Evolutionary conservation across 1,139 yeast genomes (phyloP).

Genomic region (Martiniozyma asiatica): DNA sequence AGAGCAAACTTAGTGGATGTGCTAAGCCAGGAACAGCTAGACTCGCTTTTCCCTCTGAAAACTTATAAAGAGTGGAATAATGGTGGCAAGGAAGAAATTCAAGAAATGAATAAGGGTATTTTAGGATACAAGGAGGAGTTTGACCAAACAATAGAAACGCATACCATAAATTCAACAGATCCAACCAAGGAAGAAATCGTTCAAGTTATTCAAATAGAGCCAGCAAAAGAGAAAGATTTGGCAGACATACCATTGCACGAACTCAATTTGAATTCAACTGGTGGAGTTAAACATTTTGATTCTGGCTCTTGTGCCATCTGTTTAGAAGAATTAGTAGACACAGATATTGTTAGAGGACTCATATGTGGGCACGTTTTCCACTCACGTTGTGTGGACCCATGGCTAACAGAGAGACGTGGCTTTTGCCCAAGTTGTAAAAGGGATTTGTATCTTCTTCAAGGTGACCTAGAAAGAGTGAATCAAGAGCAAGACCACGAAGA

Average conservation of each 20-base stretch:
- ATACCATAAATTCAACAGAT: slow-evolving; percentile 11
- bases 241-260: background rate
- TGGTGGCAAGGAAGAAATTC: slow-evolving; percentile 36
- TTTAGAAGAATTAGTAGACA: slow-evolving; percentile 51
- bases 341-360: slow-evolving; percentile 57
- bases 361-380: slow-evolving; percentile 83
- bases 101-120: slow-evolving; percentile 15
- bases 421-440: slow-evolving; percentile 81
- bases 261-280: too few species aligned
- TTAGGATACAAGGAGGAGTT: slow-evolving; percentile 16
- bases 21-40: slow-evolving; percentile 47
- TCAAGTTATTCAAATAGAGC: slow-evolving; percentile 13
- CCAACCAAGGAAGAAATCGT: slow-evolving; percentile 13
- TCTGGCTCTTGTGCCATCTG: slow-evolving; percentile 80
- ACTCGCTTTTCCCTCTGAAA: slow-evolving; percentile 52
- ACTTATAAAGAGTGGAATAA: slow-evolving; percentile 51
- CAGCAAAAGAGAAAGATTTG: background rate
- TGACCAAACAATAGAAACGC: too few species aligned
- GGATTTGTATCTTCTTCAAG: slow-evolving; percentile 36
- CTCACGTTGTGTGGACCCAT: slow-evolving; percentile 68
- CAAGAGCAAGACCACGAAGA: slow-evolving; percentile 13
- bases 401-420: slow-evolving; percentile 66
- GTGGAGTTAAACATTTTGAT: slow-evolving; percentile 39
- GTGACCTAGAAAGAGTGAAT: slow-evolving; percentile 20
- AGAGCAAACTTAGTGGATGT: slow-evolving; percentile 35